Base-by-base conservation (phyloP, 2,329 filamentous ascomycete genomes). In the Phaeosphaeria sp. region DNA sequence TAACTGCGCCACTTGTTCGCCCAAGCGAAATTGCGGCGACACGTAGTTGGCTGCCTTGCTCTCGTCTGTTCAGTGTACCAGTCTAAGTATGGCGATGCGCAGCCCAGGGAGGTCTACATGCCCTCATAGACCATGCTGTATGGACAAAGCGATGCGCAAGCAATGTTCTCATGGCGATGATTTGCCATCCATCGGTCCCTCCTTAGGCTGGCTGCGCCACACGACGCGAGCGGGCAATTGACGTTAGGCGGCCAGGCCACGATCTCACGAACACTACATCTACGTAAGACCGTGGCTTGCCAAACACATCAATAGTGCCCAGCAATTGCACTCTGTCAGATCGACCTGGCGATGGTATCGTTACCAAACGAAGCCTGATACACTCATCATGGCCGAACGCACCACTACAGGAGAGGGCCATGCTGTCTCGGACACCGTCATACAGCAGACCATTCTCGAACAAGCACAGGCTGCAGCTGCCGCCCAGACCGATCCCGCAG, bases 381-480 rank as follows among this genome's bases (percentile, higher is more conserved):
- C 11, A 36, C 30, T 36, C 30, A 36, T 13, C 30, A 36, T 36
- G 30, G 30, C 13, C 13, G 30, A 36, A 11, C 30, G 11, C 30
- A 36, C 7, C 11, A 36, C 30, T 7, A 11, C 30, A 44, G 42
- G 21, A 15, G 42, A 44, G n/a, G 18, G 42, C 9, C 18, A 17
- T 21, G 18, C 3, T 21, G 15, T 7, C n/a, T 52, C 54, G 33
- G 55, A 66, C 44, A 63, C 58, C 9, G 52, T 58, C 39, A 56
- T 59, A 49, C 69, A 70, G 58, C 67, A 68, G 63, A 66, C 68
- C 46, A 70, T 66, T 52, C 62, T 69, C 59, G 66, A 70, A 63
- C 70, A 70, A 70, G 68, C 66, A 68, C 52, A 71, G 64, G 70
- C 66, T 67, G 66, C 55, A 55, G 57, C 56, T 64, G 60, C 56